A percentile compares a stretch with the other conserved stretches of the same genome.
Evolutionary conservation across 2,329 filamentous ascomycete species (phyloP).

Genomic region (Pestalotiopsis sp.): DNA sequence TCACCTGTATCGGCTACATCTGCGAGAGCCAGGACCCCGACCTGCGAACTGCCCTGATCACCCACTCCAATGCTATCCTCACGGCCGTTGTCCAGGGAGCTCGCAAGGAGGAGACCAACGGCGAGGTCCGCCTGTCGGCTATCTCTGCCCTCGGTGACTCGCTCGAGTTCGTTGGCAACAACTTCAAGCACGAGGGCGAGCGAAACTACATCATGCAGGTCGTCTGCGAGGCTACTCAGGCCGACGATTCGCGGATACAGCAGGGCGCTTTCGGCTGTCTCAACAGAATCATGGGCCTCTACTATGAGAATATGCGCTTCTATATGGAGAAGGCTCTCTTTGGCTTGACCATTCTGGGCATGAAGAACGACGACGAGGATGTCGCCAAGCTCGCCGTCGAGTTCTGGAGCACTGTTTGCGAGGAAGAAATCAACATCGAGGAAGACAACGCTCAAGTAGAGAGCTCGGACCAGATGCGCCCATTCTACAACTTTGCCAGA

Average conservation of each 20-base stretch:
- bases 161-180: slow-evolving; percentile 95
- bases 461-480: slow-evolving; percentile 80
- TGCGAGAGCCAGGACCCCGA: slow-evolving; percentile 94
- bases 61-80: slow-evolving; percentile 95
- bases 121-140: slow-evolving; percentile 87
- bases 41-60: slow-evolving; percentile 76
- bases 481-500: slow-evolving; percentile 94
- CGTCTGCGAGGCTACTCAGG: slow-evolving; percentile 97
- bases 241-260: slow-evolving; percentile 86
- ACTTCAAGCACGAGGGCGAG: slow-evolving; percentile 99
- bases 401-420: slow-evolving; percentile 99
- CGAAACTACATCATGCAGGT: slow-evolving; percentile 99
- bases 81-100: slow-evolving; percentile 98
- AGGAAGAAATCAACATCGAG: slow-evolving; percentile 97
- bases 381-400: slow-evolving; percentile 97
- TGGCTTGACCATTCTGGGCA: slow-evolving; percentile 93
- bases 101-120: slow-evolving; percentile 91
- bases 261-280: slow-evolving; percentile 95
- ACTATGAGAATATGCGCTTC: slow-evolving; percentile 99
- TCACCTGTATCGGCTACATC: slow-evolving; percentile 97
- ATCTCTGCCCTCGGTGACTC: slow-evolving; percentile 95
- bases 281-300: slow-evolving; percentile 97
- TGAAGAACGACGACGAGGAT: slow-evolving; percentile 98
- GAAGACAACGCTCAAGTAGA: slow-evolving; percentile 90
- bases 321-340: slow-evolving; percentile 99